phyloP scores from a whole-genome alignment of 139 green algal species.

The Ulvella scutata region DNA sequence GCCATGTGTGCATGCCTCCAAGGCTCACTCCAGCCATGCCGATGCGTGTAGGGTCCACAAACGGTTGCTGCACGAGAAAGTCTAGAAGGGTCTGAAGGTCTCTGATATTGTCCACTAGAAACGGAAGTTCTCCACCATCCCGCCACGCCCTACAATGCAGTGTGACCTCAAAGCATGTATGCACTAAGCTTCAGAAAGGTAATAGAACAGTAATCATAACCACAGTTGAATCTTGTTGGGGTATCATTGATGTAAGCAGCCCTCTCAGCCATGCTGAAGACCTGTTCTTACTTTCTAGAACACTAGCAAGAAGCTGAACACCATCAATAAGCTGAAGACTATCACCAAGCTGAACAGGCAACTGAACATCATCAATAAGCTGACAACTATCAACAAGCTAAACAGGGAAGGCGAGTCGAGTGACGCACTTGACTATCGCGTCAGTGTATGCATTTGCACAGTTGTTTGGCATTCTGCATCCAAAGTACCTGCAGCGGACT shows the following conservation, averaged over 20 bases:
- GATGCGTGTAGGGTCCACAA: slow-evolving; percentile 40
- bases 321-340: too few relatives aligned
- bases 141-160: slow-evolving; percentile 25
- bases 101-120: slow-evolving; percentile 58
- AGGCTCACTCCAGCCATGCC: slow-evolving; percentile 38
- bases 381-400: too few relatives aligned
- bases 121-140: slow-evolving; percentile 28
- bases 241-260: background rate
- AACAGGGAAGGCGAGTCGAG: too few relatives aligned
- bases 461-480: background rate
- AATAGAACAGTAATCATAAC: too few relatives aligned
- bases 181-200: too few relatives aligned
- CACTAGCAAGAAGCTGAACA: background rate
- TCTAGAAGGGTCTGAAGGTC: slow-evolving; percentile 49
- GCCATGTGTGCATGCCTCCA: slow-evolving; percentile 54
- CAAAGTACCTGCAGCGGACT: background rate
- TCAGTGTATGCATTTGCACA: background rate
- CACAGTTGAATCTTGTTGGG: background rate
- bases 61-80: slow-evolving; percentile 25
- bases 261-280: background rate
- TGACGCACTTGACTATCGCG: too few relatives aligned
- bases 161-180: background rate
- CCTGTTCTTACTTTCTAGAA: background rate
- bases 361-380: too few relatives aligned
- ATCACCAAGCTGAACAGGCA: too few relatives aligned